Percentiles rank a stretch among this genome's conserved stretches.
Conservation (phyloP, 1,139 yeast species). For the Yamadazyma sp. region DNA sequence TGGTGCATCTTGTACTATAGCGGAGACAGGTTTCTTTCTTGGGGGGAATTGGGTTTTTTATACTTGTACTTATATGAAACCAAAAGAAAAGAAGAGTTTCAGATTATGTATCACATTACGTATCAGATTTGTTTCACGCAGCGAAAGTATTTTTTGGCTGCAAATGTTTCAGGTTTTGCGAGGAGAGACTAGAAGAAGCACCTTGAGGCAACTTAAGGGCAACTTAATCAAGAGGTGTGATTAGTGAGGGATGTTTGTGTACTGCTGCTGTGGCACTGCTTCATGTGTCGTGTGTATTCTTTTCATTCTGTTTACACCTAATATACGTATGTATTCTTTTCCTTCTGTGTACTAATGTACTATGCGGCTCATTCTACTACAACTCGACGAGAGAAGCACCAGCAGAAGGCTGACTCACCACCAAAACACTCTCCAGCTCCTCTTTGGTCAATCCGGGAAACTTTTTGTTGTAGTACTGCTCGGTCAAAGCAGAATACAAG, state of each 20-base stretch:
- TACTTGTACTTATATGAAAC: background rate
- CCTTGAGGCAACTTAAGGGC: no score
- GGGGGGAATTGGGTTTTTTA: background rate
- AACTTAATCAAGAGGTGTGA: no score
- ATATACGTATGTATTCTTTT: no score
- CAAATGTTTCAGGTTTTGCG: conserved; percentile 4
- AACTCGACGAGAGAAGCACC: conserved; percentile 49
- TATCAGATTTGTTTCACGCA: conserved; percentile 1
- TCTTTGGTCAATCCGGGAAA: conserved; percentile 48
- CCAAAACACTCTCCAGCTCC: conserved; percentile 52
- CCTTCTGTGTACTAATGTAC: no score
- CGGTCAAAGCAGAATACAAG: conserved; percentile 47
- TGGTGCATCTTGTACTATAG: no score
- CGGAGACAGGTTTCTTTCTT: no score
- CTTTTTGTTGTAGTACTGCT: conserved; percentile 48
- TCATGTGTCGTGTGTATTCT: no score
- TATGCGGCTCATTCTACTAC: no score
- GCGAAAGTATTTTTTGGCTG: conserved; percentile 4
- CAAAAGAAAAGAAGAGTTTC: background rate
- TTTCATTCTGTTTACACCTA: no score
- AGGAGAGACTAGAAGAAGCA: background rate
- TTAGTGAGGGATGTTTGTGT: no score
- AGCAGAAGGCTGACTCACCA: conserved; percentile 57
- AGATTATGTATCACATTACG: background rate
- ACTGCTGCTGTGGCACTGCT: background rate